These are phyloP conservation scores for Russula griseocarnosa DNA, from an alignment of 768 basidiomycete genomes.

Conservation along the genomic window DNA sequence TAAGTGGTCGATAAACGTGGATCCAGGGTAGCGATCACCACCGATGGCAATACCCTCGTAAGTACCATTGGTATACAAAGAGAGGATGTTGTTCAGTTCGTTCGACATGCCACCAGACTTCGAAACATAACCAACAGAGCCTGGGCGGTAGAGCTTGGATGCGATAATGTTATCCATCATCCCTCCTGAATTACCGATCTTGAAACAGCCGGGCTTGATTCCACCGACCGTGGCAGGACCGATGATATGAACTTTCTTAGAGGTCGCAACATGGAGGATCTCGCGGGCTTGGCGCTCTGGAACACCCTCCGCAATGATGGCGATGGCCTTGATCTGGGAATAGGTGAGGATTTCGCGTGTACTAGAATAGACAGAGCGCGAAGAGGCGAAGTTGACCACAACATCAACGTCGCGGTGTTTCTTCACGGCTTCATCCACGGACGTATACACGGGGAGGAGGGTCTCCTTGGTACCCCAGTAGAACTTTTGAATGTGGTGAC, in stretches of 20 bases:
- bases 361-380: constrained; percentile 89
- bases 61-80: constrained; percentile 92
- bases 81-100: constrained; percentile 99
- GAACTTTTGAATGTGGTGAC: constrained; percentile 99
- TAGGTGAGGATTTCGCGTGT: constrained; percentile 86
- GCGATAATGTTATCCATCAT: constrained; percentile 99
- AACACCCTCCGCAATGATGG: constrained; percentile 97
- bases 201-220: constrained; percentile 99
- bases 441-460: constrained; percentile 94
- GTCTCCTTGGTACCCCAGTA: constrained; percentile 99
- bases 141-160: constrained; percentile 96
- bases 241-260: constrained; percentile 85
- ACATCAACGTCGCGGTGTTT: constrained; percentile 98
- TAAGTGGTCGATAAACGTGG: constrained; percentile 98
- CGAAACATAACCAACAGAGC: constrained; percentile 97
- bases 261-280: constrained; percentile 83
- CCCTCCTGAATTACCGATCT: constrained; percentile 98
- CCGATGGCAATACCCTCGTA: constrained; percentile 99
- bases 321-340: constrained; percentile 68
- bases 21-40: constrained; percentile 97
- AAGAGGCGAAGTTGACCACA: constrained; percentile 96
- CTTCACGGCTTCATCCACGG: constrained; percentile 80
- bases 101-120: constrained; percentile 99
- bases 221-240: constrained; percentile 99
- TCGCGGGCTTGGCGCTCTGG: constrained; percentile 97